phyloP scores from a whole-genome alignment of 192 early-diverging fungal genomes.

The Chytriomyces hyalinus region DNA sequence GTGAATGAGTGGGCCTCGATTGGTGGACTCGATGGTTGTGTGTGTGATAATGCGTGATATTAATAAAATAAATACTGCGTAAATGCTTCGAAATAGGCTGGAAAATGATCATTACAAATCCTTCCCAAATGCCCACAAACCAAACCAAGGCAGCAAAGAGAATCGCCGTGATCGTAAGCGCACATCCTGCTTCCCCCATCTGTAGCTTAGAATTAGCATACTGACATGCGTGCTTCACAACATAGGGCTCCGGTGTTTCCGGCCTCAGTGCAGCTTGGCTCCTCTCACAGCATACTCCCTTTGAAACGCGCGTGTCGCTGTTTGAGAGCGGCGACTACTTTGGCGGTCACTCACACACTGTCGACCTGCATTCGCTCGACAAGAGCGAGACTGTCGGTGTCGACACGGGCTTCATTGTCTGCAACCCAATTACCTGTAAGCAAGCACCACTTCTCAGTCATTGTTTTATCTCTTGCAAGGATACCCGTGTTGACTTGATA shows the following conservation, averaged over 20 bases:
- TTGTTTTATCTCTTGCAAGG: background rate
- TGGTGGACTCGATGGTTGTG: too few relatives aligned
- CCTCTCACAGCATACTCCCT: constrained; percentile 43
- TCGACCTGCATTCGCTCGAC: constrained; percentile 50
- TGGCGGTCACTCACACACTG: constrained; percentile 72
- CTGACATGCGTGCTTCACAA: too few relatives aligned
- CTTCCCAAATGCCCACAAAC: too few relatives aligned
- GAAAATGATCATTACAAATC: too few relatives aligned
- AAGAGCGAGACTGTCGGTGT: constrained; percentile 50
- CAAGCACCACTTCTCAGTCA: background rate
- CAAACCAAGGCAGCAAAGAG: too few relatives aligned
- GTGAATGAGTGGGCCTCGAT: too few relatives aligned
- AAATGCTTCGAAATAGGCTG: too few relatives aligned
- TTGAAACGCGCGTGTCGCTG: constrained; percentile 44
- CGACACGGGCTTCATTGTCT: constrained; percentile 73
- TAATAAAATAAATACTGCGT: too few relatives aligned
- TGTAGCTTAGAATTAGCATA: too few relatives aligned
- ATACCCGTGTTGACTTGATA: constrained; percentile 4
- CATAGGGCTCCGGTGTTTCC: constrained; percentile 41
- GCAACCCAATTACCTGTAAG: constrained; percentile 61
- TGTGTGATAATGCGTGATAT: too few relatives aligned
- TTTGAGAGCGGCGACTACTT: constrained; percentile 58
- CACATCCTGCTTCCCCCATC: too few relatives aligned
- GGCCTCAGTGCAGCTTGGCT: constrained; percentile 66
- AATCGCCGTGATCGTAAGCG: too few relatives aligned